Base-by-base conservation (phyloP, 2,329 filamentous ascomycete genomes). In the Stachybotrys chlorohalonatus region DNA sequence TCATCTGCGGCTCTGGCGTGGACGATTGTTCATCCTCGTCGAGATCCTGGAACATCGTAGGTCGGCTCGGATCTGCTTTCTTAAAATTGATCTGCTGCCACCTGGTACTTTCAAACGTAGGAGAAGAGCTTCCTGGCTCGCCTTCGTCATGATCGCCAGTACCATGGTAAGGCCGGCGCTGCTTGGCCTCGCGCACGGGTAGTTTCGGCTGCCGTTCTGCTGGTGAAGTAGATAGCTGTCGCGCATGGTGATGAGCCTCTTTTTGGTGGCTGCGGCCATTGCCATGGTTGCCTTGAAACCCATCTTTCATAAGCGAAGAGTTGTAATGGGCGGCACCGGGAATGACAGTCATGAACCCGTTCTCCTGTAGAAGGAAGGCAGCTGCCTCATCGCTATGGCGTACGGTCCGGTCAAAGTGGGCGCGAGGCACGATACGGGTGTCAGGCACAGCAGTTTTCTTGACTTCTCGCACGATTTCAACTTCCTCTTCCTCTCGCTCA, bases 181-280 rank as follows among this genome's bases (percentile, higher is more conserved):
- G 60, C 16, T 59, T 64, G 11, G 65, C 58, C 52, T 76, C 72
- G 17, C 75, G 70, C 55, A 75, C 61, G 1, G 75, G 67, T n/a
- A 75, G 64, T 51, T 67, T 71, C 16, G 69, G 61, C 24, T 68
- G 65, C 17, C 55, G 63, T 31, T 62, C 56, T 8, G 59, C 55
- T 39, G 64, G 64, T 5, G 64, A 65, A 11, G 57, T 57, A 6
- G 63, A 62, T 16, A 61, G 62, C 31, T 50, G 47, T 30, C 60
- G 60, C 7, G 57, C 52, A 31, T 55, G 51, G 15, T 57, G 56
- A 53, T 61, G 50, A 54, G 57, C 58, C 6, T 56, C 58, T 39
- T 57, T 56, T 7, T 54, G 42, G 36, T 60, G 61, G 30, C 48
- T 60, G 17, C 57, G 61, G 39, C 54, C 56, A 52, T 59, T 54